Conservation (phyloP, 1,139 yeast genomes). For the Saccharomycopsis hybrid region DNA sequence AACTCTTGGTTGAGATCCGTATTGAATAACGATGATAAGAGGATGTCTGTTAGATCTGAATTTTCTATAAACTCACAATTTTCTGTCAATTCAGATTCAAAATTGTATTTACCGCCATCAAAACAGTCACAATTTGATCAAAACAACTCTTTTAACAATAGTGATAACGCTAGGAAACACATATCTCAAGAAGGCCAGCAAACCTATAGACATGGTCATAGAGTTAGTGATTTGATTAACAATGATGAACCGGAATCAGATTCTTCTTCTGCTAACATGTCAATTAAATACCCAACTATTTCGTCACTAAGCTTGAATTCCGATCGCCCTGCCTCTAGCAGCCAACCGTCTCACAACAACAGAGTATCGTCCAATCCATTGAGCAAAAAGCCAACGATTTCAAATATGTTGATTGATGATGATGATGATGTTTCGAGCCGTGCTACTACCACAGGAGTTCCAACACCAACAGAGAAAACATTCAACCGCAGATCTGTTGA, state of each 20-base stretch:
- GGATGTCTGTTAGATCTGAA: slow-evolving; percentile 15
- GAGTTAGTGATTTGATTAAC: slow-evolving; percentile 14
- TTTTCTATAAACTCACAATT: slow-evolving; percentile 15
- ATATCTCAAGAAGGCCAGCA: too few species aligned
- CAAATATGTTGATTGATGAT: slow-evolving; percentile 6
- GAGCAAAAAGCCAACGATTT: slow-evolving; percentile 18
- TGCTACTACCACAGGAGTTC: not conserved
- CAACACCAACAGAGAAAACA: too few species aligned
- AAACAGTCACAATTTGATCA: slow-evolving; percentile 1
- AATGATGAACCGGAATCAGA: not conserved
- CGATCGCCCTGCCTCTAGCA: not conserved
- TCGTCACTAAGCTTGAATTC: slow-evolving; percentile 14
- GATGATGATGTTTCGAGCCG: not conserved
- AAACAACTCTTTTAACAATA: not conserved
- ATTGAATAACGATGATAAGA: slow-evolving; percentile 17
- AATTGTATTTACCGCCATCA: slow-evolving; percentile 14
- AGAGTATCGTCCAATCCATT: not conserved
- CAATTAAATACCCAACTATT: slow-evolving; percentile 9
- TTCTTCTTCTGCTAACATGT: not conserved
- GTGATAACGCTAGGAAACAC: too few species aligned
- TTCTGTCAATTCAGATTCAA: slow-evolving; percentile 18
- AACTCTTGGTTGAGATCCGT: slow-evolving; percentile 18
- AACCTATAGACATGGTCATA: too few species aligned
- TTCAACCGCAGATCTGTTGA: too few species aligned
- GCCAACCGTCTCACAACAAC: too few species aligned